A percentile compares a stretch with the other conserved stretches of the same genome.
phyloP scores from a whole-genome alignment of 306 rosid genomes.

The Ammopiptanthus mongolicus region DNA sequence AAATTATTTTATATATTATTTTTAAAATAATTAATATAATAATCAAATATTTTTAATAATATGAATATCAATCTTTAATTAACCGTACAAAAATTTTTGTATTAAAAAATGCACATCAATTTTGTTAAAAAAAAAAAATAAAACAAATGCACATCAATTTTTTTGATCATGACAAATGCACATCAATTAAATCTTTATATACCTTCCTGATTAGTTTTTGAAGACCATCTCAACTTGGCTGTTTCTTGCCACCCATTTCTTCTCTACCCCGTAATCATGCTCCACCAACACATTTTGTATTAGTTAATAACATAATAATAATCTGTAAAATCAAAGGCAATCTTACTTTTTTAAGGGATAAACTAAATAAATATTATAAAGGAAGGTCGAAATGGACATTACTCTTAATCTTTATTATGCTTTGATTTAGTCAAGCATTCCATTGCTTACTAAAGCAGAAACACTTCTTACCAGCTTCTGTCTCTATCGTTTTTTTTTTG shows the following conservation, averaged over 20 bases:
- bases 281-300: slow-evolving; percentile 13
- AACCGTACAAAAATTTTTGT: no score
- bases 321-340: slow-evolving; percentile 21
- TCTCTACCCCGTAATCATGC: background rate
- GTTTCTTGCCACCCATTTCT: slow-evolving; percentile 3
- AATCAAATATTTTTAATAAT: no score
- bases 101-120: no score
- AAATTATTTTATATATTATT: no score
- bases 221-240: background rate
- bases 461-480: background rate
- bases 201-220: no score
- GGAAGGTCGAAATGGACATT: slow-evolving; percentile 8
- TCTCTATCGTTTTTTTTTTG: background rate
- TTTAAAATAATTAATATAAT: no score
- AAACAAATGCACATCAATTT: no score
- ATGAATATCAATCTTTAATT: no score
- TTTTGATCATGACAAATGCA: no score
- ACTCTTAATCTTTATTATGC: background rate
- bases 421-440: slow-evolving; percentile 15
- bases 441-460: background rate
- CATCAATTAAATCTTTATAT: no score
- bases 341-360: slow-evolving; percentile 11
- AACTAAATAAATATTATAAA: background rate
- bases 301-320: slow-evolving; percentile 1
- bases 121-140: no score